Evolutionary conservation across 345 rosid species (phyloP), one percentile per base, ranked within the genome.

Genomic region (Citrus medica): DNA sequence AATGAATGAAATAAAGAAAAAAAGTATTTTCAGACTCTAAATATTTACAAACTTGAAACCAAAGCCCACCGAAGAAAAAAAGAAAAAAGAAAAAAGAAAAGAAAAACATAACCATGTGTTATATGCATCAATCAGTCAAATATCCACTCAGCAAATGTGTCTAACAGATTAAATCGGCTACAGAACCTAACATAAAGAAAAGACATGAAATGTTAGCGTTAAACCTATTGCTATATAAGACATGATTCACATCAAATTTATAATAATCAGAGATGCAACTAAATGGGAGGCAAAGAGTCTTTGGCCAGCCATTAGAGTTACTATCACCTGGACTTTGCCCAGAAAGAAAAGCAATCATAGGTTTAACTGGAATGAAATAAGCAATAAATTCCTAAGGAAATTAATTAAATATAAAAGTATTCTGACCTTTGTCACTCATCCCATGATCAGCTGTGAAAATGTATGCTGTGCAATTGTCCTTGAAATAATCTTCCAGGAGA

Each of bases 391-490:
- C 4, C n/a, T 25, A 16, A 28, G 21, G 7, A 16, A 25, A 61
- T 14, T 27, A 27, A 42, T 28, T 17, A 9, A 46, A 62, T 33
- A 30, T 53, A 59, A 76, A n/a, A 71, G 14, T 63, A 69, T 74
- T 60, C 77, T 60, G 66, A 93, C 98, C 98, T 92, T 95, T 95
- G 86, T 95, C 99, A 58, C 97, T 92, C 99, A 95, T 93, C 83
- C 98, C 98, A 79, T 95, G 99, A 87, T 95, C 98, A 79, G 99
- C 98, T 37, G 98, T 92, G 79, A 95, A 95, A 74, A 95, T 76
- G 82, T 95, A 95, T 48, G 98, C 84, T 55, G 99, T 93, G 71
- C 84, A 91, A 65, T 95, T 93, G 88, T 95, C 99, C 86, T 88
- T 87, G 84, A 87, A 95, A 88, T 90, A 93, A 80, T 83, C 90